Conservation (phyloP, 208 protist genomes). For the Leishmania lainsoni region DNA sequence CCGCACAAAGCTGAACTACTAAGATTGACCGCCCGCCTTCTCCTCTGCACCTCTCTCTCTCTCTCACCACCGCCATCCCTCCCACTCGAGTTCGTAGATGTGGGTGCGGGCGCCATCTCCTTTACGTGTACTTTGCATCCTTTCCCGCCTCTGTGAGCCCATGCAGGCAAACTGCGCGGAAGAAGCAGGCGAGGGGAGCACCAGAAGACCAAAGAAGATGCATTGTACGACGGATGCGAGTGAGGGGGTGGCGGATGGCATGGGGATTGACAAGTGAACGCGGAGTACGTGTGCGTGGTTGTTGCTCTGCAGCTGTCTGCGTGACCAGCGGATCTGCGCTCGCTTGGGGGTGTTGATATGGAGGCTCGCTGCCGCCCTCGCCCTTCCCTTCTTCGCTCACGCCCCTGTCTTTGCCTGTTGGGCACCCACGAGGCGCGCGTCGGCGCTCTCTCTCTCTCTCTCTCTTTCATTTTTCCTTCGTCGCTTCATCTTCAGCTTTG, state of each 20-base stretch:
- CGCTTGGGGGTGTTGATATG: background rate
- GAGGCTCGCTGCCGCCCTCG: background rate
- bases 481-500: background rate
- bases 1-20: constrained; percentile 95
- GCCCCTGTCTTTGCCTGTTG: background rate
- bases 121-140: background rate
- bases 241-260: background rate
- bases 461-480: background rate
- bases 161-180: background rate
- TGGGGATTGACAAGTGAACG: background rate
- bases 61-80: background rate
- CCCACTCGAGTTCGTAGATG: background rate
- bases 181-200: background rate
- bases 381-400: background rate
- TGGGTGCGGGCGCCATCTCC: background rate
- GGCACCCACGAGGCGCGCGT: background rate
- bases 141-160: background rate
- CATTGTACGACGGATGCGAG: background rate
- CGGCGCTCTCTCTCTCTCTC: background rate
- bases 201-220: background rate
- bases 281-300: constrained; percentile 4
- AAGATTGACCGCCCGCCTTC: constrained; percentile 18
- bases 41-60: background rate
- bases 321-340: background rate
- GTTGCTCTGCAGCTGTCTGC: constrained; percentile 12